A percentile compares a stretch with the other conserved stretches of the same genome.
Evolutionary conservation across 176 grass and related monocot genomes (phyloP).

Genomic region (sorghum (Sorghum bicolor)): Sorghum_bicolor_NCBIv3 NC_012870.2:71782001-71782500

Average conservation of each 20-base stretch:
- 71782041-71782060: neutral
- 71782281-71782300: slow-evolving; percentile 31
- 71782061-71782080: neutral
- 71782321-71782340: neutral
- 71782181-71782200: neutral
- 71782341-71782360: slow-evolving; percentile 12
- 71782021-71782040: slow-evolving; percentile 18
- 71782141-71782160: neutral
- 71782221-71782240: neutral
- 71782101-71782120: neutral
- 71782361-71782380: slow-evolving; percentile 13
- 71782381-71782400: slow-evolving; percentile 18
- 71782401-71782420: slow-evolving; percentile 4
- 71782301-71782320: slow-evolving; percentile 19
- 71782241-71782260: neutral
- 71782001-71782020: slow-evolving; percentile 15
- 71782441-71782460: neutral
- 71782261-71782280: neutral
- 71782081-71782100: slow-evolving; percentile 3
- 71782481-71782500: neutral
- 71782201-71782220: neutral
- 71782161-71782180: neutral
- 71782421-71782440: slow-evolving; percentile 25
- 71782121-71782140: neutral
- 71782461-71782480: neutral